Percentiles rank a stretch among this genome's conserved stretches.
phyloP scores from a whole-genome alignment of 352 stramenopile genomes.

The Phytophthora sp. region DNA sequence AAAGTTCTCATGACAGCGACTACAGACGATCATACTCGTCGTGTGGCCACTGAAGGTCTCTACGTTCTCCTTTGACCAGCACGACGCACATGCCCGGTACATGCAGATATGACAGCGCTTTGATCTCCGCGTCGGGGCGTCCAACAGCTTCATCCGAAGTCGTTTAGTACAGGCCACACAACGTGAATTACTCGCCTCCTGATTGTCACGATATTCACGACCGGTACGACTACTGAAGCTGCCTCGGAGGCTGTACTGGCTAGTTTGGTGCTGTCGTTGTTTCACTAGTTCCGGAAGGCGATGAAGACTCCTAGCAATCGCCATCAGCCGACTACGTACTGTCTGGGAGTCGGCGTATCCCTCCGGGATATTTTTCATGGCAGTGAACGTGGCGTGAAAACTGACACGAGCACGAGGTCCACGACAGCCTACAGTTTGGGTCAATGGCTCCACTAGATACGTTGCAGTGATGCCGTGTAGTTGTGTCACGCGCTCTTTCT shows the following conservation, averaged over 20 bases:
- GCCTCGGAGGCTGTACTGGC: slow-evolving; percentile 2
- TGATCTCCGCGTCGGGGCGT: slow-evolving; percentile 34
- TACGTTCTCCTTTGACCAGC: slow-evolving; percentile 45
- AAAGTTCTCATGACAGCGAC: slow-evolving; percentile 50
- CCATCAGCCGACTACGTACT: slow-evolving; percentile 31
- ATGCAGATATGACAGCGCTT: slow-evolving; percentile 55
- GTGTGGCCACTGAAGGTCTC: slow-evolving; percentile 46
- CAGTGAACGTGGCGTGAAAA: slow-evolving; percentile 48
- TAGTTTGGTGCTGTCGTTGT: slow-evolving; percentile 23
- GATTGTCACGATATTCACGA: slow-evolving; percentile 11
- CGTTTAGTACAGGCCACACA: slow-evolving; percentile 58
- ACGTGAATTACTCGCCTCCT: slow-evolving; percentile 33
- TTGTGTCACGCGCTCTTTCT: slow-evolving; percentile 38
- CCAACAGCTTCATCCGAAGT: slow-evolving; percentile 39
- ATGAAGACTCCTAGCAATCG: slow-evolving; percentile 39
- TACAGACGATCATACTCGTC: slow-evolving; percentile 43
- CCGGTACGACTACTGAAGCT: slow-evolving; percentile 19
- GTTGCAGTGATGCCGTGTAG: slow-evolving; percentile 47
- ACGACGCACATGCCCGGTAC: slow-evolving; percentile 50
- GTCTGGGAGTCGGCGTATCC: slow-evolving; percentile 33
- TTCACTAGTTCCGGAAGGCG: slow-evolving; percentile 40
- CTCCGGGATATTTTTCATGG: slow-evolving; percentile 12
- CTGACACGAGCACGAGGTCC: slow-evolving; percentile 42
- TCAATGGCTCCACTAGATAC: slow-evolving; percentile 42
- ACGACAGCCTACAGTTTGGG: slow-evolving; percentile 17